phyloP scores from a whole-genome alignment of 2,329 filamentous ascomycete genomes.

The Microdochium nivale region DNA sequence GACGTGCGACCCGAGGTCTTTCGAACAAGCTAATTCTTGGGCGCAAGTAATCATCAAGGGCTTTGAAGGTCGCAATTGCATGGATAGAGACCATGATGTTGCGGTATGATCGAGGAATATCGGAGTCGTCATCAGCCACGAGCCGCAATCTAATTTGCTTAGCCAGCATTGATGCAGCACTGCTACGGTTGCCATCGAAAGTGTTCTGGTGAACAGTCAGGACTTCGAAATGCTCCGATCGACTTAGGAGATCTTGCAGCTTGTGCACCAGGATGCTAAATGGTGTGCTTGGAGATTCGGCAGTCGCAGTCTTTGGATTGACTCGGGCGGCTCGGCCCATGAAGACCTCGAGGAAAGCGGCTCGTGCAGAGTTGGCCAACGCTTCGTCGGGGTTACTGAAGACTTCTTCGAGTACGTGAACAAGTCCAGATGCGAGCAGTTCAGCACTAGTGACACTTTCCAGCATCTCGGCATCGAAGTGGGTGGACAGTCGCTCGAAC shows the following conservation, averaged over 20 bases:
- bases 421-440: conserved; percentile 81
- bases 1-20: conserved; percentile 54
- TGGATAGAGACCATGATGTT: conserved; percentile 99
- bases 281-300: conserved; percentile 66
- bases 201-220: conserved; percentile 90
- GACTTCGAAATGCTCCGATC: conserved; percentile 96
- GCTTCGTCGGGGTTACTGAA: conserved; percentile 64
- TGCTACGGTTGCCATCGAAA: conserved; percentile 82
- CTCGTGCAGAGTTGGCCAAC: conserved; percentile 59
- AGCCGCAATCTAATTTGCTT: conserved; percentile 90
- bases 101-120: conserved; percentile 77
- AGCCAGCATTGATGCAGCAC: conserved; percentile 88
- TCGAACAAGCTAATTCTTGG: conserved; percentile 80
- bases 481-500: conserved; percentile 68
- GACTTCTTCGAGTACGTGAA: conserved; percentile 72
- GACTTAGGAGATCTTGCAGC: conserved; percentile 88
- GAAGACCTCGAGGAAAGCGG: conserved; percentile 84
- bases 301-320: conserved; percentile 53
- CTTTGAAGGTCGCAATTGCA: conserved; percentile 95
- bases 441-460: conserved; percentile 96
- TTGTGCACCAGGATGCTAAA: conserved; percentile 91
- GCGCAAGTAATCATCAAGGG: conserved; percentile 88
- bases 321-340: conserved; percentile 68
- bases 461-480: conserved; percentile 82
- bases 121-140: conserved; percentile 80